Conservation (phyloP, 306 rosid species). For the Lablab purpureus region DNA sequence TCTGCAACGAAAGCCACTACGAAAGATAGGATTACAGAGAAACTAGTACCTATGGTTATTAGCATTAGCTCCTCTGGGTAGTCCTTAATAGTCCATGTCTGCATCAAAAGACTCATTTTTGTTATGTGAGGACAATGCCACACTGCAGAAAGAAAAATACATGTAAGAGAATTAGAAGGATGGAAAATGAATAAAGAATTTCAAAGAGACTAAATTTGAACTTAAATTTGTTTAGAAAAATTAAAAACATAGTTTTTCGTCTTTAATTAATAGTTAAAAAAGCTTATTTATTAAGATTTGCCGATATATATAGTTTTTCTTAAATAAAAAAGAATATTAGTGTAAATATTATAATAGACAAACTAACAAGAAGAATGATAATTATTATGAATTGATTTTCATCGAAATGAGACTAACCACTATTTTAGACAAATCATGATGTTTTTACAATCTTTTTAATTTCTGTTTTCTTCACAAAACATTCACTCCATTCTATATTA, state of each 20-base stretch:
- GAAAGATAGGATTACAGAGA: constrained; percentile 35
- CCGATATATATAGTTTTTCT: neutral
- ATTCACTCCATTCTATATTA: neutral
- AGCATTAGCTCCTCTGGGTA: constrained; percentile 43
- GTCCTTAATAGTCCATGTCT: constrained; percentile 40
- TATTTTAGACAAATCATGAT: neutral
- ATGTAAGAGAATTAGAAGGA: no score
- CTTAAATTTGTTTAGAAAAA: no score
- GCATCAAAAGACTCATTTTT: neutral
- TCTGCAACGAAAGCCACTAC: constrained; percentile 38
- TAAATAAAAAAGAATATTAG: neutral
- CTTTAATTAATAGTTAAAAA: neutral
- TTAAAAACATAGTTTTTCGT: no score
- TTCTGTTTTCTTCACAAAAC: no score
- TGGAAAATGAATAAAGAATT: no score
- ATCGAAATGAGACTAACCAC: neutral
- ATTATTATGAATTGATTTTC: neutral
- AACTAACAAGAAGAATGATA: neutral
- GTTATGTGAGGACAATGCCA: neutral
- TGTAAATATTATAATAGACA: neutral
- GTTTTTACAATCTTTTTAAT: no score
- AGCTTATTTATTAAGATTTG: neutral
- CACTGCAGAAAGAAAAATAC: neutral
- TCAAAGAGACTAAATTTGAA: no score
- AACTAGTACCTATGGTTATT: constrained; percentile 24